phyloP scores from a whole-genome alignment of 2,329 filamentous ascomycete genomes.

The Colletotrichum liaoningense region DNA sequence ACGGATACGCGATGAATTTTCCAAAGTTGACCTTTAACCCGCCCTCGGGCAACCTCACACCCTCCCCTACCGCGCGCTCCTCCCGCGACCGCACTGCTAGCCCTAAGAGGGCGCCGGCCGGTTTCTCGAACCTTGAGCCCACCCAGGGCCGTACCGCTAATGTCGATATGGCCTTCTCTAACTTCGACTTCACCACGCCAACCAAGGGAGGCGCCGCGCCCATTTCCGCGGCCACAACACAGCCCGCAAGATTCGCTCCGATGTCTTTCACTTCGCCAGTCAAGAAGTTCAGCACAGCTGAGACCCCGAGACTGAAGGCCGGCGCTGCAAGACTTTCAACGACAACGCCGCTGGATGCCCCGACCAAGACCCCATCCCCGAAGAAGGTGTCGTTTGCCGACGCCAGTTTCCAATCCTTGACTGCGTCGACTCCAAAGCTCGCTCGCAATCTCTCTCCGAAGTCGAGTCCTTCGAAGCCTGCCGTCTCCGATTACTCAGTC shows the following conservation, averaged over 20 bases:
- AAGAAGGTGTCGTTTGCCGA: slow-evolving; percentile 31
- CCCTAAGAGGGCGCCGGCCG: slow-evolving; percentile 16
- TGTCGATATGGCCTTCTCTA: neutral
- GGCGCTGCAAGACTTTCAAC: neutral
- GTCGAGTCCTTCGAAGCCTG: slow-evolving; percentile 17
- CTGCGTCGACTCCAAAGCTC: slow-evolving; percentile 4
- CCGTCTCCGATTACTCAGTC: slow-evolving; percentile 14
- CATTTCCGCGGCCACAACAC: slow-evolving; percentile 19
- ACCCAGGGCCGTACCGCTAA: slow-evolving; percentile 3
- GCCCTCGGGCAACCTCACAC: neutral
- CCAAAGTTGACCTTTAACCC: slow-evolving; percentile 9
- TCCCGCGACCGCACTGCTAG: neutral
- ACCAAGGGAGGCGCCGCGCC: slow-evolving; percentile 20
- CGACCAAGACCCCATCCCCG: slow-evolving; percentile 15
- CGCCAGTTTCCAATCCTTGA: neutral
- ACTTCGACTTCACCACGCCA: slow-evolving; percentile 25
- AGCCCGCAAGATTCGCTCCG: slow-evolving; percentile 3
- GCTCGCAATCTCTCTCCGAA: slow-evolving; percentile 5
- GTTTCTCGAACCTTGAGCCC: slow-evolving; percentile 1
- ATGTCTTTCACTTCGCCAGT: slow-evolving; percentile 5
- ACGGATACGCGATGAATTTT: neutral
- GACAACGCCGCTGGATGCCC: neutral
- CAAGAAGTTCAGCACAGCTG: slow-evolving; percentile 13
- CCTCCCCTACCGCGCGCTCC: neutral
- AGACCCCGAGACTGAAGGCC: slow-evolving; percentile 13